These are phyloP conservation scores for Pleurotus sapidus DNA, from an alignment of 768 basidiomycete genomes.

Conservation along the genomic window DNA sequence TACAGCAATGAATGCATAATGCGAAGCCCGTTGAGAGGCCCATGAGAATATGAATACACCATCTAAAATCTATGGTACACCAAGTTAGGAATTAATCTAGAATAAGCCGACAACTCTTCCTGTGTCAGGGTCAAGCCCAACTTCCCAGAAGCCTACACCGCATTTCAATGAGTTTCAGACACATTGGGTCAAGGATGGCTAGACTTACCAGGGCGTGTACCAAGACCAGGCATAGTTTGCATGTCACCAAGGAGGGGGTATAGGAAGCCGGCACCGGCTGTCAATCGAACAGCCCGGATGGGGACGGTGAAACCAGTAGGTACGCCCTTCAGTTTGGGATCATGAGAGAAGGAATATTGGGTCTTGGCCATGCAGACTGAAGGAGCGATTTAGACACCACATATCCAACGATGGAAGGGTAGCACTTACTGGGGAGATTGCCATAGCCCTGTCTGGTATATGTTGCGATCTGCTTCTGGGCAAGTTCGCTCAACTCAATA, in stretches of 20 bases:
- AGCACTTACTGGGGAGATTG: constrained; percentile 67
- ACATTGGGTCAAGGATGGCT: not conserved
- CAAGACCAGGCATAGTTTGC: constrained; percentile 97
- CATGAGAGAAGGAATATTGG: constrained; percentile 95
- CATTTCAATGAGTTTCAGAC: not conserved
- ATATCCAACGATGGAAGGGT: not conserved
- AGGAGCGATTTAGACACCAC: constrained; percentile 11
- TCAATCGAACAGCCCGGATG: constrained; percentile 82
- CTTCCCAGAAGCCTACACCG: constrained; percentile 83
- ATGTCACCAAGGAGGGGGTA: constrained; percentile 96
- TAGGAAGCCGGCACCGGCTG: constrained; percentile 94
- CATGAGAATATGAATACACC: too few relatives aligned
- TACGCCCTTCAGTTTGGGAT: constrained; percentile 86
- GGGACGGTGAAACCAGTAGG: constrained; percentile 92
- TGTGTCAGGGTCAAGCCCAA: constrained; percentile 73
- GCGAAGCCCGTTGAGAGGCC: too few relatives aligned
- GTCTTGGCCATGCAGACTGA: constrained; percentile 97
- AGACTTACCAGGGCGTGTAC: constrained; percentile 76
- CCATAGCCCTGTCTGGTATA: constrained; percentile 90
- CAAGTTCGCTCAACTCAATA: constrained; percentile 82
- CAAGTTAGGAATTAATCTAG: constrained; percentile 30
- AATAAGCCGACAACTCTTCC: constrained; percentile 88
- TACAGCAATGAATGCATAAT: not conserved
- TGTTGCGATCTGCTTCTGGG: constrained; percentile 80
- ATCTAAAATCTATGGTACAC: not conserved